Percentiles rank a stretch among this genome's conserved stretches.
Evolutionary conservation across 352 stramenopile species (phyloP).

Genomic region (Phytophthora multivora): DNA sequence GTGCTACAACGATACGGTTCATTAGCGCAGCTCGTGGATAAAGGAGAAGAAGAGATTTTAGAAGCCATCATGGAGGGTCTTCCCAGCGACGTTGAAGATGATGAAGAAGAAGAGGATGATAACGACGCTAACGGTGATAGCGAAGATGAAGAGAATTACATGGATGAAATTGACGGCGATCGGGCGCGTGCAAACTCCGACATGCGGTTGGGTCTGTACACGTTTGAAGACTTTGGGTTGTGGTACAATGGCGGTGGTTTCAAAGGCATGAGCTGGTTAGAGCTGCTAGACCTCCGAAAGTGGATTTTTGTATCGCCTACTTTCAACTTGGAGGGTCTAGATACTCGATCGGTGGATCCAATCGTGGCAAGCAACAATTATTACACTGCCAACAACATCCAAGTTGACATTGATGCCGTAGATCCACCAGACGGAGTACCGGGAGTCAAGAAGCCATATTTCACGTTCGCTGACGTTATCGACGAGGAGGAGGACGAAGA

Average conservation of each 20-base stretch:
- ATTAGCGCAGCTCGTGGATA: slow-evolving; percentile 76
- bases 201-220: slow-evolving; percentile 60
- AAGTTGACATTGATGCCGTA: slow-evolving; percentile 69
- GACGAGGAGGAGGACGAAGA: slow-evolving; percentile 76
- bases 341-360: slow-evolving; percentile 71
- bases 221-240: slow-evolving; percentile 83
- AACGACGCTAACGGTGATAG: slow-evolving; percentile 25
- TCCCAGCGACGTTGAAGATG: slow-evolving; percentile 26
- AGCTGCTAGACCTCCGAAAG: slow-evolving; percentile 85
- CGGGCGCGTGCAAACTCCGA: slow-evolving; percentile 54
- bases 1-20: slow-evolving; percentile 65
- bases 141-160: slow-evolving; percentile 27
- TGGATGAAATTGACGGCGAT: slow-evolving; percentile 47
- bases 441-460: slow-evolving; percentile 47
- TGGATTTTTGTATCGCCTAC: slow-evolving; percentile 79
- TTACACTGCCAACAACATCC: slow-evolving; percentile 86
- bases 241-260: slow-evolving; percentile 89
- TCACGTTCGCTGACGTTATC: slow-evolving; percentile 70
- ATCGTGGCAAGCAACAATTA: slow-evolving; percentile 82
- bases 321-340: slow-evolving; percentile 70
- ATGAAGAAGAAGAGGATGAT: slow-evolving; percentile 31
- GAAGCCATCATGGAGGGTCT: slow-evolving; percentile 73
- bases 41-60: slow-evolving; percentile 79
- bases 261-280: slow-evolving; percentile 82
- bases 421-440: slow-evolving; percentile 40